Percentiles rank a stretch among this genome's conserved stretches.
Conservation (phyloP, 2,329 filamentous ascomycete species). For the Sporothrix inflata region DNA sequence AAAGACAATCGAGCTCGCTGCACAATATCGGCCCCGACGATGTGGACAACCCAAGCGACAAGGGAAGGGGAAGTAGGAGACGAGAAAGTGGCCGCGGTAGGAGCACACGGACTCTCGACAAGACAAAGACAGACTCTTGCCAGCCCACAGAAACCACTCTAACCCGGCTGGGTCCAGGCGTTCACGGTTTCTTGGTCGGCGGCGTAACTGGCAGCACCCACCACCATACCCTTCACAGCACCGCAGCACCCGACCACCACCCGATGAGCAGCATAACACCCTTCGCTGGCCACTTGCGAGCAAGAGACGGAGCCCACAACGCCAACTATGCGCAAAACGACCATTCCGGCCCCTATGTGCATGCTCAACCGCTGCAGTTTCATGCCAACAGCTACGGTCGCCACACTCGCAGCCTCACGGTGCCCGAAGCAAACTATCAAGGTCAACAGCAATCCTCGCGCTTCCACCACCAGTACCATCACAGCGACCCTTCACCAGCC, state of each 20-base stretch:
- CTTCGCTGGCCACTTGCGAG: not conserved
- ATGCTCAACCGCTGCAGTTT: not conserved
- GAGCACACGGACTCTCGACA: not conserved
- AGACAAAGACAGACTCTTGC: not conserved
- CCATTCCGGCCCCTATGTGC: not conserved
- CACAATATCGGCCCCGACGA: not conserved
- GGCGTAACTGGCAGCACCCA: not conserved
- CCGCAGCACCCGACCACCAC: not conserved
- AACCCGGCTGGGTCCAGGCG: not conserved
- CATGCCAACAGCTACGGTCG: not conserved
- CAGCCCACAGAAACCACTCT: not conserved
- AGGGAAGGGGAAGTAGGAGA: not conserved
- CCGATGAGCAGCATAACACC: not conserved
- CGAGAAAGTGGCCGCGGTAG: not conserved
- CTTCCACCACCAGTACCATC: not conserved
- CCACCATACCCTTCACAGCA: not conserved
- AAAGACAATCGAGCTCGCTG: not conserved
- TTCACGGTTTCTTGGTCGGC: not conserved
- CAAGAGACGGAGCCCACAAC: not conserved
- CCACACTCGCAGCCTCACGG: not conserved
- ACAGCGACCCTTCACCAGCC: slow-evolving; percentile 5
- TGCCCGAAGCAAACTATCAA: not conserved
- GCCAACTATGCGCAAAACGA: not conserved
- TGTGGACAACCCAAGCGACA: not conserved
- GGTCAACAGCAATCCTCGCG: not conserved